Conservation (phyloP, 1,284 basidiomycete genomes). For the Prillingera fragicola region DNA sequence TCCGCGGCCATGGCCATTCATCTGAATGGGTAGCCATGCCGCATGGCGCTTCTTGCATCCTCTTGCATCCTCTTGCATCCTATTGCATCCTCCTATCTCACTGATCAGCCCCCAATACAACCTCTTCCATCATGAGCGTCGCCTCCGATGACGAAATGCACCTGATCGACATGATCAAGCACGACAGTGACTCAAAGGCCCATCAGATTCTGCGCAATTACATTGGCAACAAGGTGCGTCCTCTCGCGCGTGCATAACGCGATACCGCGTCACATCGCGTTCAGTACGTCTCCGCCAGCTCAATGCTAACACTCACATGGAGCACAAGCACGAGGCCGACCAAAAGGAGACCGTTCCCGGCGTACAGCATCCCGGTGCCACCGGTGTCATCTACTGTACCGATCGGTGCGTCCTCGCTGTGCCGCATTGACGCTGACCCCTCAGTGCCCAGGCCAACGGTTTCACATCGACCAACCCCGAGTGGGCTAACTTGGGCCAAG, state of each 20-base stretch:
- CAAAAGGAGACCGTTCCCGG: conserved; percentile 44
- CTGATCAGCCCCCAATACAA: too few relatives aligned
- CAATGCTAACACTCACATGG: not conserved
- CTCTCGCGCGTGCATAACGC: not conserved
- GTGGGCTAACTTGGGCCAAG: conserved; percentile 79
- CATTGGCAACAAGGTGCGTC: conserved; percentile 22
- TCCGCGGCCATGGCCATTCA: too few relatives aligned
- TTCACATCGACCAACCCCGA: conserved; percentile 66
- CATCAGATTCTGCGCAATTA: conserved; percentile 54
- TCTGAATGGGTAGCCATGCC: too few relatives aligned
- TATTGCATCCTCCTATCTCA: too few relatives aligned
- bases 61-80: too few relatives aligned
- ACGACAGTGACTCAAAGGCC: conserved; percentile 73
- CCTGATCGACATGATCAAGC: too few relatives aligned
- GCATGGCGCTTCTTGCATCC: too few relatives aligned
- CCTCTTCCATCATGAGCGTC: too few relatives aligned
- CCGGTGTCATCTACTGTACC: conserved; percentile 70
- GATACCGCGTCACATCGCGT: conserved; percentile 1
- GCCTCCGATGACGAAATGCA: too few relatives aligned
- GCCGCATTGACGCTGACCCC: not conserved
- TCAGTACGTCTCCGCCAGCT: conserved; percentile 29
- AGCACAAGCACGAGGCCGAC: not conserved
- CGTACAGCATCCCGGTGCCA: conserved; percentile 51
- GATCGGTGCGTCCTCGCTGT: conserved; percentile 52
- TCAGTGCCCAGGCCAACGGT: conserved; percentile 60